Evolutionary conservation across 331 rosid genomes (phyloP).

Genomic region (Phaseolus coccineus): DNA sequence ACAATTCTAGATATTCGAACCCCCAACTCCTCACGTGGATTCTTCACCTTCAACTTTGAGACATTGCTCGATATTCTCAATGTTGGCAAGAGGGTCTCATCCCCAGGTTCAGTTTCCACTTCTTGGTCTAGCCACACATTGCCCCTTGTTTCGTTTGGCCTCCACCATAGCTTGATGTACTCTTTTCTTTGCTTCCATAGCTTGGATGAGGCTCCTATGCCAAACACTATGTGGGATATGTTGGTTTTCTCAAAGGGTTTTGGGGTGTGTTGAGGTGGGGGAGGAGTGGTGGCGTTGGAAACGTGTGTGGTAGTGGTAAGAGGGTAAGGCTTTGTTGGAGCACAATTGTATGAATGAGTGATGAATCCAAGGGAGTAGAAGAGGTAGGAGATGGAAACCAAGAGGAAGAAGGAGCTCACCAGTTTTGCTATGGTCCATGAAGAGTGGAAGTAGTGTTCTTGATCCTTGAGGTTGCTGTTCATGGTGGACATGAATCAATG

Average conservation of each 20-base stretch:
- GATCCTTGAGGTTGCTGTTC: conserved; percentile 49
- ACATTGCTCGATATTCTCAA: conserved; percentile 56
- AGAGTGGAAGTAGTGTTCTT: conserved; percentile 42
- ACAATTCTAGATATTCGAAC: conserved; percentile 69
- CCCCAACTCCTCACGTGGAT: conserved; percentile 51
- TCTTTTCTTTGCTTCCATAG: conserved; percentile 67
- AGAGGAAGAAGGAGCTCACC: conserved; percentile 48
- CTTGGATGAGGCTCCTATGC: conserved; percentile 65
- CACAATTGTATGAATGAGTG: conserved; percentile 28
- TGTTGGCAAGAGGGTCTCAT: conserved; percentile 46
- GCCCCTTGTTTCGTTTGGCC: conserved; percentile 63
- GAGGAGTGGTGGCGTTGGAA: neutral
- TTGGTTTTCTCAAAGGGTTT: conserved; percentile 42
- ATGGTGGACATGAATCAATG: conserved; percentile 23
- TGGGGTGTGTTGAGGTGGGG: neutral
- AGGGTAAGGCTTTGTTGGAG: neutral
- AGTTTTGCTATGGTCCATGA: conserved; percentile 53
- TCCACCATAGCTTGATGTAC: conserved; percentile 78
- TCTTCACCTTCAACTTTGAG: conserved; percentile 47
- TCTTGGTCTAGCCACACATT: conserved; percentile 64
- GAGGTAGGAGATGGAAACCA: conserved; percentile 48
- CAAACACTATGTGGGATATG: conserved; percentile 67
- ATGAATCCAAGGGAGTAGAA: conserved; percentile 48
- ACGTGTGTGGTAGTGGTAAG: neutral
- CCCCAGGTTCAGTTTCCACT: conserved; percentile 34